These are phyloP conservation scores for Apophysomyces elegans DNA, from an alignment of 371 early-diverging fungal genomes.

Conservation along the genomic window DNA sequence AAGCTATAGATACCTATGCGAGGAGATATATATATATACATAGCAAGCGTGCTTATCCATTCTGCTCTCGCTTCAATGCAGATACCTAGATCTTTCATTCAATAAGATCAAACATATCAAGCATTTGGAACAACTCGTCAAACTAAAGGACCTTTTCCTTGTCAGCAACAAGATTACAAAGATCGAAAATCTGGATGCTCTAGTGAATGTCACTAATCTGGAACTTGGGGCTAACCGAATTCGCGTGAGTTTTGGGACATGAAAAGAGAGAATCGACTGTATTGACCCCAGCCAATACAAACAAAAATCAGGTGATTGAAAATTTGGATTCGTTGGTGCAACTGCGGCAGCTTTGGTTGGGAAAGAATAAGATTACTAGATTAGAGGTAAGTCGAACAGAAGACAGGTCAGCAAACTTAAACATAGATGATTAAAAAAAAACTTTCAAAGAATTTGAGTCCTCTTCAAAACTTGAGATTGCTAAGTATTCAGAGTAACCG, in stretches of 20 bases:
- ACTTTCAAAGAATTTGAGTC: conserved; percentile 37
- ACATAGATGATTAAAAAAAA: background rate
- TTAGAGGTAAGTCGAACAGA: conserved; percentile 60
- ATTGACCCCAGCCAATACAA: background rate
- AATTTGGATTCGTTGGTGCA: conserved; percentile 79
- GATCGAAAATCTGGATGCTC: conserved; percentile 73
- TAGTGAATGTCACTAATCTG: conserved; percentile 75
- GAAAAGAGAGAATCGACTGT: background rate
- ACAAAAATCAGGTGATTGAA: conserved; percentile 69
- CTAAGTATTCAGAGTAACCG: conserved; percentile 91
- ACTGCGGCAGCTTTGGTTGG: conserved; percentile 91
- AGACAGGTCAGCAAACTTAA: background rate
- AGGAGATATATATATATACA: too few relatives aligned
- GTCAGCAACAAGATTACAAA: conserved; percentile 83
- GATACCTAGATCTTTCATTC: conserved; percentile 90
- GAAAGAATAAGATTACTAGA: conserved; percentile 94
- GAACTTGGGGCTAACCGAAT: conserved; percentile 96
- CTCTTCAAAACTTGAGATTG: conserved; percentile 66
- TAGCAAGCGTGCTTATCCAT: background rate
- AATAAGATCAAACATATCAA: conserved; percentile 84
- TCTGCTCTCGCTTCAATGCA: conserved; percentile 20
- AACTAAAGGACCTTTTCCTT: conserved; percentile 74
- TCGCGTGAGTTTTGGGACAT: conserved; percentile 52
- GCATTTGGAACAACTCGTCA: conserved; percentile 56
- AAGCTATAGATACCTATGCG: conserved; percentile 23